Evolutionary conservation across 1,284 basidiomycete genomes (phyloP).

Genomic region (Ganoderma resinaceum): DNA sequence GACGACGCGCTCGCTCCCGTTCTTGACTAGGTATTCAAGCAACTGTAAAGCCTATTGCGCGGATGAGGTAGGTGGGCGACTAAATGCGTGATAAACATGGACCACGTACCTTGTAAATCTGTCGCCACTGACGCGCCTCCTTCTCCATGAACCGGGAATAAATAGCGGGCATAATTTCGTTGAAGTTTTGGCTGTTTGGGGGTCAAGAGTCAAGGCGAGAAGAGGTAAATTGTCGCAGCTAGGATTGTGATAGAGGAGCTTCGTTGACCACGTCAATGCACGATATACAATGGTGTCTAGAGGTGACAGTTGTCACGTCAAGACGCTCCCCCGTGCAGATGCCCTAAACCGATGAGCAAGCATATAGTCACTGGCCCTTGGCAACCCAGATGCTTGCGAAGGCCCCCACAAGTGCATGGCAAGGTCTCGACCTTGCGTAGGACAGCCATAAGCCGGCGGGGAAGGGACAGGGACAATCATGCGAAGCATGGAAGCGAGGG

Average conservation of each 20-base stretch:
- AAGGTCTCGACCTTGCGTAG: background rate
- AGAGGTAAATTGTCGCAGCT: background rate
- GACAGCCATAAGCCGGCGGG: too few relatives aligned
- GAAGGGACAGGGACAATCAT: background rate
- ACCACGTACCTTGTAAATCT: conserved; percentile 91
- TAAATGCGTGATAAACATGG: background rate
- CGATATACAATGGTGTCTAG: background rate
- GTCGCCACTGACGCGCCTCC: conserved; percentile 97
- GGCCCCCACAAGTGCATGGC: background rate
- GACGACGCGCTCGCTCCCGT: conserved; percentile 98
- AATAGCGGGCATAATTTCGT: conserved; percentile 99
- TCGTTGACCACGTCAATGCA: background rate
- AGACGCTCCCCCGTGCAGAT: background rate
- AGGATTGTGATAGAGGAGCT: background rate
- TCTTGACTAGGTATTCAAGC: conserved; percentile 95
- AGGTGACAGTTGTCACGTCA: background rate
- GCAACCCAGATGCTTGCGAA: background rate
- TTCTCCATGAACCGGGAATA: conserved; percentile 97
- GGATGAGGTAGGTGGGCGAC: too few relatives aligned
- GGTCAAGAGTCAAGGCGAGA: background rate
- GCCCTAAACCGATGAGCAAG: background rate
- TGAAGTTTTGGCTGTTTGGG: conserved; percentile 87
- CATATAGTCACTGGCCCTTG: background rate
- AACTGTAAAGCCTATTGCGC: conserved; percentile 82
- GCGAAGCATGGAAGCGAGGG: background rate